A percentile compares a stretch with the other conserved stretches of the same genome.
These are phyloP conservation scores for Cryptosporidium parvum DNA, from an alignment of 169 alveolate genomes.

Conservation along the genomic window DNA sequence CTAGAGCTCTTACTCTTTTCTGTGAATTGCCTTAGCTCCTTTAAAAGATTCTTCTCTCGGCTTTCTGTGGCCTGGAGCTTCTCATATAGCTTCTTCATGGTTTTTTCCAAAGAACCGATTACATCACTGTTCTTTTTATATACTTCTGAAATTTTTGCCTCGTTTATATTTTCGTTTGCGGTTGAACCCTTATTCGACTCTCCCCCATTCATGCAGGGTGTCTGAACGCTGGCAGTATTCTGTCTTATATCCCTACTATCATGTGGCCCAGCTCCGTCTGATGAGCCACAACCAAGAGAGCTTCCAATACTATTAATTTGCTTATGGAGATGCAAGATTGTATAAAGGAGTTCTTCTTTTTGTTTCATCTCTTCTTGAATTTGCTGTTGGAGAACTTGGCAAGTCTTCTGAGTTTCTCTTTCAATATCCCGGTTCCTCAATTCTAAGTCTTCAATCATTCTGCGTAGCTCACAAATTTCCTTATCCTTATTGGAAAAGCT, in stretches of 20 bases:
- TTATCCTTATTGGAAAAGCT: conserved; percentile 12
- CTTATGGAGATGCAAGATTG: conserved; percentile 62
- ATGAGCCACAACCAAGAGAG: conserved; percentile 12
- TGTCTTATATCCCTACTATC: neutral
- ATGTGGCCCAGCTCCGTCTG: neutral
- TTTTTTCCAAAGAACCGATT: conserved; percentile 36
- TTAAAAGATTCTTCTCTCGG: conserved; percentile 44
- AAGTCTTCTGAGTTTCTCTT: conserved; percentile 61
- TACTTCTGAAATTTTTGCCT: neutral
- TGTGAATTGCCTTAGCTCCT: conserved; percentile 50
- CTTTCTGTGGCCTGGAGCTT: conserved; percentile 55
- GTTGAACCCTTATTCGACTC: neutral
- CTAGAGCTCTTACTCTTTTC: conserved; percentile 36
- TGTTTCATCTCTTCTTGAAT: conserved; percentile 72
- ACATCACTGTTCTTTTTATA: conserved; percentile 21
- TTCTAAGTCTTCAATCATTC: conserved; percentile 52
- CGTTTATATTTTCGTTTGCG: neutral
- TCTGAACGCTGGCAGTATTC: neutral
- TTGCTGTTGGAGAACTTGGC: conserved; percentile 63
- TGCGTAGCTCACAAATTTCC: conserved; percentile 46
- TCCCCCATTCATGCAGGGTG: neutral
- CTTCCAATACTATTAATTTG: conserved; percentile 45
- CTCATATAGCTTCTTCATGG: conserved; percentile 58
- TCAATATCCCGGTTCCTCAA: conserved; percentile 41
- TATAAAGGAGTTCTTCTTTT: conserved; percentile 53